Conservation (phyloP, 192 early-diverging fungal genomes). For the Coemansia guatemalensis region DNA sequence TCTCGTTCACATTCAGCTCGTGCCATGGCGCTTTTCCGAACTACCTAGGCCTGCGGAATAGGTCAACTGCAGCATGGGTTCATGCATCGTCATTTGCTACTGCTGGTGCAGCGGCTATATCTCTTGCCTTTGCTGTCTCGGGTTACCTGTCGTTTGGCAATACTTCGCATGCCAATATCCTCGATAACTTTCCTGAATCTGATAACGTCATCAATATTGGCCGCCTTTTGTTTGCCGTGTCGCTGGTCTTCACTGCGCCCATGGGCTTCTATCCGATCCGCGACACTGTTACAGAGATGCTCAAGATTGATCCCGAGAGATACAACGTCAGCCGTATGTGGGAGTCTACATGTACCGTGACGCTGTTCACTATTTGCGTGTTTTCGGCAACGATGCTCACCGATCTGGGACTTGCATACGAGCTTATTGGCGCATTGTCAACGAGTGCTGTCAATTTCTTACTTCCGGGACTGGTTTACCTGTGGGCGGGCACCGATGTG, state of each 20-base stretch:
- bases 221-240: conserved; percentile 58
- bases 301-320: conserved; percentile 29
- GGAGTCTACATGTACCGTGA: conserved; percentile 28
- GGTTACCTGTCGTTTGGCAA: conserved; percentile 64
- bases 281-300: conserved; percentile 37
- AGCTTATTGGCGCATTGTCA: conserved; percentile 37
- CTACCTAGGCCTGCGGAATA: conserved; percentile 56
- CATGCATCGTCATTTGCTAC: conserved; percentile 56
- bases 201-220: conserved; percentile 61
- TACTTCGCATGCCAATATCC: conserved; percentile 58
- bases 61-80: conserved; percentile 51
- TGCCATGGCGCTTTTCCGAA: conserved; percentile 64
- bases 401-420: conserved; percentile 41
- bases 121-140: conserved; percentile 58
- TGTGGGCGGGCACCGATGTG: conserved; percentile 43
- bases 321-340: conserved; percentile 13
- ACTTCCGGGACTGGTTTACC: conserved; percentile 29
- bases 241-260: conserved; percentile 58
- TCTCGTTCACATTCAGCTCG: conserved; percentile 65
- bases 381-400: conserved; percentile 18
- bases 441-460: conserved; percentile 43
- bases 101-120: conserved; percentile 51
- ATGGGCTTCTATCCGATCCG: conserved; percentile 49
- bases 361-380: conserved; percentile 19
- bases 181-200: conserved; percentile 59